Percentiles rank a stretch among this genome's conserved stretches.
phyloP scores from a whole-genome alignment of 2,329 filamentous ascomycete species.

The Dothistroma pini region DNA sequence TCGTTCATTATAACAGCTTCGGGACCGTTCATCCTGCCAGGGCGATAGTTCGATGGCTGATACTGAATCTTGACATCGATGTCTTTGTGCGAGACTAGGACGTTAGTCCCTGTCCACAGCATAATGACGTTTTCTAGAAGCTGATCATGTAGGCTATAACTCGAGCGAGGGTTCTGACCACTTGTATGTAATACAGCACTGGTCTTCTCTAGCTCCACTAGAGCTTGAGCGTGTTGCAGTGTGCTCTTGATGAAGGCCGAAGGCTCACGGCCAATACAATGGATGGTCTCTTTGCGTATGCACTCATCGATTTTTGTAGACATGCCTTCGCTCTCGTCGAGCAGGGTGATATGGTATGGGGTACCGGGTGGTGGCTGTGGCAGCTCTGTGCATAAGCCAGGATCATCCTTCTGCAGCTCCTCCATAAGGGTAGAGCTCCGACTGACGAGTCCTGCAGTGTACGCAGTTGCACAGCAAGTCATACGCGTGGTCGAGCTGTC shows the following conservation, averaged over 20 bases:
- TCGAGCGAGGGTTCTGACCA: conserved; percentile 13
- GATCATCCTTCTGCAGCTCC: background rate
- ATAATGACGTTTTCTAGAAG: conserved; percentile 52
- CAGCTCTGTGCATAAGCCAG: background rate
- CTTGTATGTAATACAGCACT: conserved; percentile 1
- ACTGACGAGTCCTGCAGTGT: background rate
- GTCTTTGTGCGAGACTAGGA: conserved; percentile 38
- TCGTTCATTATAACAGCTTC: background rate
- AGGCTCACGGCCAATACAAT: conserved; percentile 47
- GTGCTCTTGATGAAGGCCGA: conserved; percentile 52
- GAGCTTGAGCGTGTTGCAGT: conserved; percentile 34
- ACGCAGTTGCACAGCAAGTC: conserved; percentile 27
- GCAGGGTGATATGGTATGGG: conserved; percentile 10
- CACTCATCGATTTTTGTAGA: conserved; percentile 53
- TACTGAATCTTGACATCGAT: conserved; percentile 13
- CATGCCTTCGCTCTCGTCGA: conserved; percentile 43
- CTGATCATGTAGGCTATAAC: conserved; percentile 38
- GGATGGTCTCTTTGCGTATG: conserved; percentile 5
- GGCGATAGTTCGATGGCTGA: conserved; percentile 34
- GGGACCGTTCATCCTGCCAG: conserved; percentile 31
- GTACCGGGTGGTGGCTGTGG: background rate
- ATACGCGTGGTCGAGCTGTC: conserved; percentile 37
- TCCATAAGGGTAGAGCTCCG: background rate
- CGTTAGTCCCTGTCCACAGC: conserved; percentile 54
- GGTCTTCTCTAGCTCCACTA: conserved; percentile 25